A percentile compares a stretch with the other conserved stretches of the same genome.
Conservation (phyloP, 257 asterid species). For the Oldenlandia corymbosa region DNA sequence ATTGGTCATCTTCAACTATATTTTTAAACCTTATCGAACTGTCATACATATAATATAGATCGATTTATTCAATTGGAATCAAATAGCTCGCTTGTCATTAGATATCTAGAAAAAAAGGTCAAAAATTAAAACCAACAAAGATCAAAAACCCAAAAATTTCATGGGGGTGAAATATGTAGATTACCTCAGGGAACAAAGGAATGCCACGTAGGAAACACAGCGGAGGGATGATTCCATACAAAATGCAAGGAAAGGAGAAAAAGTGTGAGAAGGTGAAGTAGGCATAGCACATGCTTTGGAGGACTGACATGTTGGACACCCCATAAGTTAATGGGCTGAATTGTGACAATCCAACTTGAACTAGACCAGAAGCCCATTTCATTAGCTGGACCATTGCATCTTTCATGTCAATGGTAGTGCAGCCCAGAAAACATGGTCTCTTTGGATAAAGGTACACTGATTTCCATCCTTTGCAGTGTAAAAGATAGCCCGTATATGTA, state of each 20-base stretch:
- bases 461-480: conserved; percentile 36
- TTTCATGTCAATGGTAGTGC: conserved; percentile 29
- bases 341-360: conserved; percentile 28
- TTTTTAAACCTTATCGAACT: too few relatives aligned
- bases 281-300: conserved; percentile 23
- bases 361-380: conserved; percentile 34
- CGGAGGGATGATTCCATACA: conserved; percentile 31
- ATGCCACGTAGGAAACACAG: conserved; percentile 22
- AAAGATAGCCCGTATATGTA: conserved; percentile 37
- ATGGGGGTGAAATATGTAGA: background rate
- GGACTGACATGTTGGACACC: conserved; percentile 14
- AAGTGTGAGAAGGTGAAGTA: conserved; percentile 27
- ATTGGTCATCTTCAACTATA: too few relatives aligned
- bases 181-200: conserved; percentile 28
- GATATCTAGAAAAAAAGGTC: too few relatives aligned
- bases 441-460: conserved; percentile 32
- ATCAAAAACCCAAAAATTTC: too few relatives aligned
- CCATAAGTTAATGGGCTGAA: conserved; percentile 31
- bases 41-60: too few relatives aligned
- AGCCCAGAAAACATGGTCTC: conserved; percentile 30
- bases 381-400: conserved; percentile 28
- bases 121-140: too few relatives aligned
- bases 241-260: conserved; percentile 22
- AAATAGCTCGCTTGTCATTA: too few relatives aligned
- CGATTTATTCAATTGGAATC: too few relatives aligned